A percentile compares a stretch with the other conserved stretches of the same genome.
phyloP scores from a whole-genome alignment of 495 filamentous ascomycete species.

The Penicillium cosmopolitanum region DNA sequence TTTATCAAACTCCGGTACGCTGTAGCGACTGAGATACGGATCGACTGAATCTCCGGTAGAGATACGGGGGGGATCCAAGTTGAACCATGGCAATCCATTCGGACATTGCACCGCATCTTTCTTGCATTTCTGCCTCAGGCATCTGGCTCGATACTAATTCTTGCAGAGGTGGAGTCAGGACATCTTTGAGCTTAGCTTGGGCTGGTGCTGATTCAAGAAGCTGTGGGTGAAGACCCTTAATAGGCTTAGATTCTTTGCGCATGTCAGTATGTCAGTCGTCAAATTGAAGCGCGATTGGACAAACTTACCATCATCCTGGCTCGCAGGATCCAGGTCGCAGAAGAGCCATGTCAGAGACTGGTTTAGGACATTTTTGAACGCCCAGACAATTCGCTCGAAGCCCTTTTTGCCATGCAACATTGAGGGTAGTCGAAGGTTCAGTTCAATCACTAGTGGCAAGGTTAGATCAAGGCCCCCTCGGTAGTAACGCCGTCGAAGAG shows the following conservation, averaged over 20 bases:
- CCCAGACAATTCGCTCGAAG: conserved; percentile 83
- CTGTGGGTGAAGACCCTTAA: conserved; percentile 58
- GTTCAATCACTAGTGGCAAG: conserved; percentile 66
- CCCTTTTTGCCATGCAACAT: conserved; percentile 93
- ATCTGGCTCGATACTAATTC: conserved; percentile 40
- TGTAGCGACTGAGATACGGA: conserved; percentile 80
- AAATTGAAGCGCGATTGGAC: background rate
- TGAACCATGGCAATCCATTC: conserved; percentile 85
- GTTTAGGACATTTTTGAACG: conserved; percentile 80
- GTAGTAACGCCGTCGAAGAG: background rate
- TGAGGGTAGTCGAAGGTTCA: conserved; percentile 75
- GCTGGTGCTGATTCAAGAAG: conserved; percentile 40
- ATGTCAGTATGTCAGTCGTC: conserved; percentile 5
- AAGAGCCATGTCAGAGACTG: conserved; percentile 80
- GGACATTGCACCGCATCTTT: conserved; percentile 65
- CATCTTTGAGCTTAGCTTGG: conserved; percentile 32
- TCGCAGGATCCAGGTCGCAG: conserved; percentile 55
- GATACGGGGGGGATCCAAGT: conserved; percentile 75
- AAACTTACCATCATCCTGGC: conserved; percentile 27
- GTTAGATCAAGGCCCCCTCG: conserved; percentile 9
- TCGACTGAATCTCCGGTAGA: conserved; percentile 70
- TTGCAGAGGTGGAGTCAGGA: conserved; percentile 55
- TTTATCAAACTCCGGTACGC: conserved; percentile 54
- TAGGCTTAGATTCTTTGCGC: conserved; percentile 42
- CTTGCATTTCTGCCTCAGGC: conserved; percentile 54